These are phyloP conservation scores for Medicago truncatula DNA, from an alignment of 306 rosid species.

Conservation along the genomic window MtrunA17r5.0-ANR NC_053049.1:45936501-45937000, in stretches of 20 bases:
- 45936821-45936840: slow-evolving; percentile 60
- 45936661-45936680: slow-evolving; percentile 64
- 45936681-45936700: slow-evolving; percentile 87
- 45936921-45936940: slow-evolving; percentile 53
- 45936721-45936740: slow-evolving; percentile 81
- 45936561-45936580: slow-evolving; percentile 53
- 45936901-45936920: slow-evolving; percentile 56
- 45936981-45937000: slow-evolving; percentile 64
- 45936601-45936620: slow-evolving; percentile 68
- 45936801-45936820: slow-evolving; percentile 62
- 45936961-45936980: slow-evolving; percentile 53
- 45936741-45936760: slow-evolving; percentile 83
- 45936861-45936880: slow-evolving; percentile 49
- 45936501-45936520: slow-evolving; percentile 58
- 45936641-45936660: slow-evolving; percentile 68
- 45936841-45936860: slow-evolving; percentile 60
- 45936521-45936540: slow-evolving; percentile 66
- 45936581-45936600: slow-evolving; percentile 62
- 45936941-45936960: slow-evolving; percentile 45
- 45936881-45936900: slow-evolving; percentile 48
- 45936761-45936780: slow-evolving; percentile 61
- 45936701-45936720: slow-evolving; percentile 97
- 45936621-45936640: slow-evolving; percentile 77
- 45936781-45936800: slow-evolving; percentile 63
- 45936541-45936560: slow-evolving; percentile 58